Conservation (phyloP, 2,329 filamentous ascomycete genomes). For the Clarireedia homoeocarpa region DNA sequence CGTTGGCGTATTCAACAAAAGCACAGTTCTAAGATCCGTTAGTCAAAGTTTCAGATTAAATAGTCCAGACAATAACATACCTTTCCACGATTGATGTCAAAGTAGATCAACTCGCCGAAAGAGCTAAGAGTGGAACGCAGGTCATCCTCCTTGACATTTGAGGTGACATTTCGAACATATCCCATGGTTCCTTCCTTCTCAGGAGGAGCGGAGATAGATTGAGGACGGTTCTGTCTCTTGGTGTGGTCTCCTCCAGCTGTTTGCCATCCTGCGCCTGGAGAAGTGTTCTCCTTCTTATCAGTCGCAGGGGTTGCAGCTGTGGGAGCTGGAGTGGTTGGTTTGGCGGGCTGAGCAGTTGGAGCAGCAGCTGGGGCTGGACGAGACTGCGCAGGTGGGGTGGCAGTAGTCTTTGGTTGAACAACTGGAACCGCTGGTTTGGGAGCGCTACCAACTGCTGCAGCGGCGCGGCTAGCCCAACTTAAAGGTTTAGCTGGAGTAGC, state of each 20-base stretch:
- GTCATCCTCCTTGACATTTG: conserved; percentile 71
- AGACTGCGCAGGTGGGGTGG: conserved; percentile 42
- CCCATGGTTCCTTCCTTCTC: conserved; percentile 74
- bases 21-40: conserved; percentile 69
- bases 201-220: conserved; percentile 51
- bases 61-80: conserved; percentile 39
- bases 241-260: conserved; percentile 70
- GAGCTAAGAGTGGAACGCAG: conserved; percentile 63
- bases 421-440: conserved; percentile 49
- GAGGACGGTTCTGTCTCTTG: conserved; percentile 73
- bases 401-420: conserved; percentile 44
- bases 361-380: conserved; percentile 42
- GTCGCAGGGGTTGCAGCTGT: conserved; percentile 40
- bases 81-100: conserved; percentile 77
- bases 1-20: conserved; percentile 85
- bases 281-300: conserved; percentile 28
- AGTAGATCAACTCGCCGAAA: conserved; percentile 64
- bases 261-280: conserved; percentile 62
- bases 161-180: conserved; percentile 93
- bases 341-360: conserved; percentile 28
- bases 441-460: conserved; percentile 45
- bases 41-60: conserved; percentile 2
- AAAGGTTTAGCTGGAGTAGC: conserved; percentile 47
- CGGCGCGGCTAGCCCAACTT: conserved; percentile 66
- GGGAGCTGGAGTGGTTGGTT: conserved; percentile 28